phyloP scores from a whole-genome alignment of 2,329 filamentous ascomycete species.

The Trichoderma koningii region DNA sequence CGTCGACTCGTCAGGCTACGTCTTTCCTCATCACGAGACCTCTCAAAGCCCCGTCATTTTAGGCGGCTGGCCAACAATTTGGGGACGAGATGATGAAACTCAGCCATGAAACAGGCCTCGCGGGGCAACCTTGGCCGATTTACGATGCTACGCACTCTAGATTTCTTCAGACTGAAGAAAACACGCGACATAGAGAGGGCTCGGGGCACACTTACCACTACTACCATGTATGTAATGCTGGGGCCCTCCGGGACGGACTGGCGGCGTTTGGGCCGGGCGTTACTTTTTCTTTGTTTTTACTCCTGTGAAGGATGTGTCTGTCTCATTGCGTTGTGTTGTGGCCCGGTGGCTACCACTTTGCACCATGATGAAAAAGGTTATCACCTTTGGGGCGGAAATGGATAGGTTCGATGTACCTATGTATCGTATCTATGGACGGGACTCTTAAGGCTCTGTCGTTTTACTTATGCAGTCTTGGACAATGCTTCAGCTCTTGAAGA shows the following conservation, averaged over 20 bases:
- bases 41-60: neutral
- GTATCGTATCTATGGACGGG: neutral
- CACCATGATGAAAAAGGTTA: neutral
- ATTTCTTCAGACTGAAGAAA: slow-evolving; percentile 4
- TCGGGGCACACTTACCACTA: neutral
- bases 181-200: slow-evolving; percentile 11
- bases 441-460: neutral
- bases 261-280: slow-evolving; percentile 2
- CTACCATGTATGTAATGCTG: slow-evolving; percentile 6
- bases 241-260: neutral
- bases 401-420: neutral
- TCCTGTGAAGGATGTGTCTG: neutral
- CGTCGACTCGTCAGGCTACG: neutral
- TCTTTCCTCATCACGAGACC: neutral
- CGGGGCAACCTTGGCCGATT: neutral
- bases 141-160: slow-evolving; percentile 15
- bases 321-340: neutral
- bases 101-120: too few relatives aligned
- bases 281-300: neutral
- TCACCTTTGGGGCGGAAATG: neutral
- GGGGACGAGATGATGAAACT: neutral
- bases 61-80: neutral
- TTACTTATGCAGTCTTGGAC: neutral
- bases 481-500: too few relatives aligned
- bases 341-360: neutral